Evolutionary conservation across 805 yeast species (phyloP).

Genomic region (Metschnikowia kofuensis): DNA sequence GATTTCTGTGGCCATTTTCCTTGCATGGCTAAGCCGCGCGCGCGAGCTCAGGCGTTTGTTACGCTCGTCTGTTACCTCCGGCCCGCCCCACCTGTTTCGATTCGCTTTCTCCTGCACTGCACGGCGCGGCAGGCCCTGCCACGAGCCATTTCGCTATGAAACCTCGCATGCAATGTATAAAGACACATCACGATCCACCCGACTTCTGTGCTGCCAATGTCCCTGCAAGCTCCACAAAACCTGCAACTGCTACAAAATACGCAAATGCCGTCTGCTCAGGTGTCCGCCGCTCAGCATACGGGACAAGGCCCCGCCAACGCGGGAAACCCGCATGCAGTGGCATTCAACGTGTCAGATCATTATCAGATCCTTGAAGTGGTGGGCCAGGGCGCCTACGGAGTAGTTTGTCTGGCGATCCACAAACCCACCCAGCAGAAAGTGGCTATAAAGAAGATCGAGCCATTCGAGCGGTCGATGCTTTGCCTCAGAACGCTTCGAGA

Average conservation of each 20-base stretch:
- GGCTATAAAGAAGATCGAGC: slow-evolving; percentile 94
- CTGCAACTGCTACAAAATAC: not conserved
- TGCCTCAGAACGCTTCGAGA: slow-evolving; percentile 88
- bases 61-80: not conserved
- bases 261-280: slow-evolving; percentile 7
- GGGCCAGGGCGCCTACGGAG: slow-evolving; percentile 97
- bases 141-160: slow-evolving; percentile 8
- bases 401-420: slow-evolving; percentile 87
- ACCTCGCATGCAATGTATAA: slow-evolving; percentile 2
- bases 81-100: not conserved
- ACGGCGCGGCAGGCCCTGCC: slow-evolving; percentile 4
- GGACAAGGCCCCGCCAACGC: not conserved
- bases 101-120: slow-evolving; percentile 2
- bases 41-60: too few relatives aligned
- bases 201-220: not conserved
- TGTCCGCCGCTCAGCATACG: not conserved
- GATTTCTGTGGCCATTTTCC: not conserved
- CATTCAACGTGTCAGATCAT: slow-evolving; percentile 85
- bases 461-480: slow-evolving; percentile 85
- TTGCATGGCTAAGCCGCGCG: not conserved
- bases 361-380: slow-evolving; percentile 81
- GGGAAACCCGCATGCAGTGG: slow-evolving; percentile 21
- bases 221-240: not conserved
- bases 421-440: slow-evolving; percentile 82
- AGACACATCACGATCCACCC: not conserved